These are phyloP conservation scores for Aristolochia fimbriata DNA, from an alignment of 164 flowering plant genomes.

Conservation along the genomic window DNA sequence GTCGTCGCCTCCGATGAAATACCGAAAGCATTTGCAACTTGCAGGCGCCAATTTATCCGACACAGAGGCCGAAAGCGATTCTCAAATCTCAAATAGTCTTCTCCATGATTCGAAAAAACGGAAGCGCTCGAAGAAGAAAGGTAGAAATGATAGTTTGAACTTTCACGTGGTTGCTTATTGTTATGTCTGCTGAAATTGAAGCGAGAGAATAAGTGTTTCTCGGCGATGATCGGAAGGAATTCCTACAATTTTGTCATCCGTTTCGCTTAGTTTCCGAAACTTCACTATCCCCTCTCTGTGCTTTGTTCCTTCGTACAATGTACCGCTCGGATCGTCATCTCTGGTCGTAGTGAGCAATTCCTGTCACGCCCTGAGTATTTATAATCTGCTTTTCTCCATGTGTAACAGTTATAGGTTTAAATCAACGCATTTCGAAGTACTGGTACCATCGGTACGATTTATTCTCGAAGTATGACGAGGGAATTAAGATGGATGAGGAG, in stretches of 20 bases:
- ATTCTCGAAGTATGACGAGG: constrained; percentile 43
- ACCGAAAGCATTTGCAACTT: no score
- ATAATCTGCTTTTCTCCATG: no score
- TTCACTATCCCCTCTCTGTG: no score
- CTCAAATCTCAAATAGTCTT: neutral
- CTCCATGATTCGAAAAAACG: constrained; percentile 7
- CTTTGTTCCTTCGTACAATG: no score
- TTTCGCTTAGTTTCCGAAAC: no score
- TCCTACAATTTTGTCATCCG: no score
- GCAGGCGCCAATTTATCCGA: neutral
- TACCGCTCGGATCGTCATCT: neutral
- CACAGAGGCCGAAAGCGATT: neutral
- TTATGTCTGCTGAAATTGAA: neutral
- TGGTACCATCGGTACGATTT: constrained; percentile 42
- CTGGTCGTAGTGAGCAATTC: neutral
- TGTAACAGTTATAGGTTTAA: neutral
- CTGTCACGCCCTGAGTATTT: neutral
- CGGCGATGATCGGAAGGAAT: no score
- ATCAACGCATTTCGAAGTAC: constrained; percentile 33
- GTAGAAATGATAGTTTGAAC: neutral
- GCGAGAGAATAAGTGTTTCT: neutral
- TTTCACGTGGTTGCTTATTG: neutral
- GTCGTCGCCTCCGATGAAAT: no score
- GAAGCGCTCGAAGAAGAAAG: constrained; percentile 10
- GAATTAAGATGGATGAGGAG: constrained; percentile 52